Conservation (phyloP, 805 yeast species). For the Candida nitratophila region DNA sequence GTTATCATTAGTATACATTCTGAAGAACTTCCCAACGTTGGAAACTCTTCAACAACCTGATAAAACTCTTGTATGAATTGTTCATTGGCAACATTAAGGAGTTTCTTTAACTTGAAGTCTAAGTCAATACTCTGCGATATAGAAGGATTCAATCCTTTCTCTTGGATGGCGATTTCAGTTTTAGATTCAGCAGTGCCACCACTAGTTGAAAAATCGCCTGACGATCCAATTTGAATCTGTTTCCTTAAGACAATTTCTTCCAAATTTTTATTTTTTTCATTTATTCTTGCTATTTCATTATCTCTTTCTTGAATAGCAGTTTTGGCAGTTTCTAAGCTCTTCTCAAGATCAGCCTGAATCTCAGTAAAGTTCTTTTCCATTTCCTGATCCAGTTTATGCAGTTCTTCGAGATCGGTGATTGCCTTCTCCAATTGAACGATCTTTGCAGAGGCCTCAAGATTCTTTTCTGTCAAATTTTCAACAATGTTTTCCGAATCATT, state of each 20-base stretch:
- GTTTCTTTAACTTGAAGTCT: background rate
- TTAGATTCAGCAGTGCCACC: no score
- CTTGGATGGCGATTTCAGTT: no score
- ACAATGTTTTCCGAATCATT: slow-evolving; percentile 25
- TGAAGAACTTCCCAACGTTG: background rate
- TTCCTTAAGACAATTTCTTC: slow-evolving; percentile 18
- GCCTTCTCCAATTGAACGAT: slow-evolving; percentile 28
- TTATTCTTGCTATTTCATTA: slow-evolving; percentile 15
- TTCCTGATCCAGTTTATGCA: slow-evolving; percentile 42
- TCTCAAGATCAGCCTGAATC: slow-evolving; percentile 36
- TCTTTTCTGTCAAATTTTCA: slow-evolving; percentile 29
- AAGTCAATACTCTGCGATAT: background rate
- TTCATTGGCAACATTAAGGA: background rate
- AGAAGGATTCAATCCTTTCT: background rate
- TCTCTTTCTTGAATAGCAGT: slow-evolving; percentile 8
- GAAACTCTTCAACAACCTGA: background rate
- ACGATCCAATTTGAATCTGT: background rate
- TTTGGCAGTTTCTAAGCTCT: slow-evolving; percentile 27
- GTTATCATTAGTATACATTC: background rate
- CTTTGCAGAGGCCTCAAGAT: slow-evolving; percentile 26
- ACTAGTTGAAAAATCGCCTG: no score
- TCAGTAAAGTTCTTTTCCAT: slow-evolving; percentile 38
- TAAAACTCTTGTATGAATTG: background rate
- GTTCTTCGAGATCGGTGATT: slow-evolving; percentile 39
- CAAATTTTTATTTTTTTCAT: slow-evolving; percentile 23